Conservation (phyloP, 2,329 filamentous ascomycete genomes). For the Lecanicillium sp. region DNA sequence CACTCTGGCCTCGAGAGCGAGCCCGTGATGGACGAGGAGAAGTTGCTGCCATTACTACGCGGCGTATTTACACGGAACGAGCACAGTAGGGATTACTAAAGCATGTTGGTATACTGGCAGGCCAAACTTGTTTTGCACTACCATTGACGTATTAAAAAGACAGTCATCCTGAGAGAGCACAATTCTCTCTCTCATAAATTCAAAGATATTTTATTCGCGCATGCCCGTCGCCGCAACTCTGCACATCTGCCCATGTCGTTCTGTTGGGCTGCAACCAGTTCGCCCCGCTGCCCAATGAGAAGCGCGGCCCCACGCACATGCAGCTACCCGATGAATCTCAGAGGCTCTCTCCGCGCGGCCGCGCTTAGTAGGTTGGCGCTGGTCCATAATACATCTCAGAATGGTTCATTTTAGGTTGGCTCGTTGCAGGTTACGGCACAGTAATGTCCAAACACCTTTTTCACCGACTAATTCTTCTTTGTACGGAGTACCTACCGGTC, state of each 20-base stretch:
- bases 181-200: not conserved
- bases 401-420: too few relatives aligned
- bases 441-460: too few relatives aligned
- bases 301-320: constrained; percentile 9
- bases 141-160: not conserved
- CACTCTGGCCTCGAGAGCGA: too few relatives aligned
- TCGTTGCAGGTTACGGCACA: too few relatives aligned
- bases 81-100: too few relatives aligned
- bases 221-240: not conserved
- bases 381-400: too few relatives aligned
- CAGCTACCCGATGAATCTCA: not conserved
- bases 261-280: not conserved
- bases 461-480: too few relatives aligned
- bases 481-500: too few relatives aligned
- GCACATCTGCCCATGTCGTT: not conserved
- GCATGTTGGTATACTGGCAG: too few relatives aligned
- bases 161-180: not conserved
- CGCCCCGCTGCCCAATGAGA: constrained; percentile 7
- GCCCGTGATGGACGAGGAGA: not conserved
- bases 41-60: not conserved
- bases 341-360: too few relatives aligned
- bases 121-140: not conserved
- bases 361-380: too few relatives aligned
- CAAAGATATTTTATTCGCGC: not conserved
- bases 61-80: too few relatives aligned